Conservation (phyloP, 495 filamentous ascomycete genomes). For the Collariella sp. region DNA sequence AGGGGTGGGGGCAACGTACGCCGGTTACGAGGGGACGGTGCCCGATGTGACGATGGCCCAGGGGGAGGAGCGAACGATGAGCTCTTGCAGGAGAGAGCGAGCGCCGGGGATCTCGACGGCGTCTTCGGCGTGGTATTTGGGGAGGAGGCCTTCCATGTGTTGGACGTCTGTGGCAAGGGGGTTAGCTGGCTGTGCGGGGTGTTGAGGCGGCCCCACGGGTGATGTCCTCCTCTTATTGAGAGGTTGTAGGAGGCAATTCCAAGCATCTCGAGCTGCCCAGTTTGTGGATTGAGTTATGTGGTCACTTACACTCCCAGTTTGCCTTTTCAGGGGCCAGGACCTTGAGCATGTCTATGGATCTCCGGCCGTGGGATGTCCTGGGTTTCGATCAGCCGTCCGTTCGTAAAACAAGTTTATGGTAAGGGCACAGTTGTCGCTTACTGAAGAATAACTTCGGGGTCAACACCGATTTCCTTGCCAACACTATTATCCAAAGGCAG, state of each 20-base stretch:
- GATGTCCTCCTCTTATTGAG: no score
- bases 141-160: conserved; percentile 68
- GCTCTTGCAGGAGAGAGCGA: conserved; percentile 34
- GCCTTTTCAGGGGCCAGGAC: conserved; percentile 71
- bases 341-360: conserved; percentile 71
- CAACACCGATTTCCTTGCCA: conserved; percentile 72
- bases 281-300: neutral
- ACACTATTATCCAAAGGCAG: conserved; percentile 44
- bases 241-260: no score
- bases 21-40: conserved; percentile 67
- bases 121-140: conserved; percentile 63
- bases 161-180: conserved; percentile 57
- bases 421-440: conserved; percentile 1
- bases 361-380: conserved; percentile 73
- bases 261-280: no score
- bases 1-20: conserved; percentile 8
- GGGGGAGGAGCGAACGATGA: conserved; percentile 43
- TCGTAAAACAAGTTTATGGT: neutral
- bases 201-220: no score
- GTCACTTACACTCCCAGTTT: conserved; percentile 76
- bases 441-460: conserved; percentile 70
- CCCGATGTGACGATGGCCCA: conserved; percentile 96
- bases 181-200: neutral
- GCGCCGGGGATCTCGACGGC: conserved; percentile 74
- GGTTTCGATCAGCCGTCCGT: neutral